Percentiles rank a stretch among this genome's conserved stretches.
phyloP scores from a whole-genome alignment of 768 basidiomycete genomes.

The Cystoderma amianthinum region DNA sequence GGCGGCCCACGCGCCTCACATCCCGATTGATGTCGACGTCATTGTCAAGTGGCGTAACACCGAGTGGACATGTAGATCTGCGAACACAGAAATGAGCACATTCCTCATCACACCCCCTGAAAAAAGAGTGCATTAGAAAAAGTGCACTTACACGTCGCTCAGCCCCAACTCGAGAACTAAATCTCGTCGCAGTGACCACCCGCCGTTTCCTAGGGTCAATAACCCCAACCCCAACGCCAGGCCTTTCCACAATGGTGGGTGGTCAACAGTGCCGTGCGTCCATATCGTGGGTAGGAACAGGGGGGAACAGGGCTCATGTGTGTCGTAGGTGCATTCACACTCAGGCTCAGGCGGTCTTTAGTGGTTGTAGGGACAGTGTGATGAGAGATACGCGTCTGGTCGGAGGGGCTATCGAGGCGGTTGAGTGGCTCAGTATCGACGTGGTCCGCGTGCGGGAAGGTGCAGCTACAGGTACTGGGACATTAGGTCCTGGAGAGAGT shows the following conservation, averaged over 20 bases:
- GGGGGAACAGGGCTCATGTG: conserved; percentile 38
- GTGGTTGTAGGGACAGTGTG: conserved; percentile 15
- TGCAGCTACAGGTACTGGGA: conserved; percentile 5
- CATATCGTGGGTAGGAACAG: conserved; percentile 44
- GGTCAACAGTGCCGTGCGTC: conserved; percentile 70
- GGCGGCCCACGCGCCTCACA: conserved; percentile 72
- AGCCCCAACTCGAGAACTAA: conserved; percentile 78
- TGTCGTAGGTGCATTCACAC: conserved; percentile 33
- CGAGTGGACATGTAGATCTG: conserved; percentile 86
- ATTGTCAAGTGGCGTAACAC: conserved; percentile 14
- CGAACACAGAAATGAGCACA: too few species aligned
- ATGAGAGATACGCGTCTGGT: conserved; percentile 30
- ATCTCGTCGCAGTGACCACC: conserved; percentile 83
- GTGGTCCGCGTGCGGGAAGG: conserved; percentile 35
- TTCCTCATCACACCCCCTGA: too few species aligned
- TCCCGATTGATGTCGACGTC: conserved; percentile 58
- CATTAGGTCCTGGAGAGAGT: conserved; percentile 8
- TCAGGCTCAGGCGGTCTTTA: conserved; percentile 35
- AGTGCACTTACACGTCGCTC: conserved; percentile 61
- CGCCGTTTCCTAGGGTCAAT: conserved; percentile 80
- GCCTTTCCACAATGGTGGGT: conserved; percentile 78
- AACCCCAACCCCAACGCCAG: conserved; percentile 85
- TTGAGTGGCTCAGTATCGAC: conserved; percentile 50
- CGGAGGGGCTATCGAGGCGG: conserved; percentile 38
- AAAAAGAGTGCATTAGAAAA: conserved; percentile 1